Evolutionary conservation across 345 rosid genomes (phyloP).

Genomic region (Microthlaspi erraticum): DNA sequence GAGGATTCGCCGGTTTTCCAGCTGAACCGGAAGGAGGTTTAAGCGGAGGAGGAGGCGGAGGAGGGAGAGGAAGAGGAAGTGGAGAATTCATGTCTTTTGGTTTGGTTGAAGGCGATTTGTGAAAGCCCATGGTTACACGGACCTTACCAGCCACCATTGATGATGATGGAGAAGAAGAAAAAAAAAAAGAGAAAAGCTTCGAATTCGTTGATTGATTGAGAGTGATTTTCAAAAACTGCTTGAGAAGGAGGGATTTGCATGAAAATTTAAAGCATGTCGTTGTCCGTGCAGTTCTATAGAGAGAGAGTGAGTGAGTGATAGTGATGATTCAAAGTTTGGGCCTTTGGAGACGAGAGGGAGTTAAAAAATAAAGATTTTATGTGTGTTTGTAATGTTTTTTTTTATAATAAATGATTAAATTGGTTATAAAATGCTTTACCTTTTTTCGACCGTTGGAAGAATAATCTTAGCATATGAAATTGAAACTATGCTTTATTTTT

Average conservation of each 20-base stretch:
- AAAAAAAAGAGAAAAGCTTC: not conserved
- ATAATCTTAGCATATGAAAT: constrained; percentile 33
- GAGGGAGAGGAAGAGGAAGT: constrained; percentile 40
- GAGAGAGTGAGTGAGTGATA: constrained; percentile 44
- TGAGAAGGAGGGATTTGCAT: constrained; percentile 43
- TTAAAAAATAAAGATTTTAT: not conserved
- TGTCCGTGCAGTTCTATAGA: constrained; percentile 42
- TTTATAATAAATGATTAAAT: not conserved
- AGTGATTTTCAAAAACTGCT: not conserved
- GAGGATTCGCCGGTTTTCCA: constrained; percentile 20
- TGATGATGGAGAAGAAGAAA: not conserved
- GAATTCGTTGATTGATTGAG: not conserved
- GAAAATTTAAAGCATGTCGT: constrained; percentile 46
- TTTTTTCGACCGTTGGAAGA: constrained; percentile 48
- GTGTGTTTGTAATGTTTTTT: not conserved
- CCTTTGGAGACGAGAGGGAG: constrained; percentile 23
- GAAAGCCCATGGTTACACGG: constrained; percentile 82
- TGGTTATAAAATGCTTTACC: constrained; percentile 17
- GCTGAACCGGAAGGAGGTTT: constrained; percentile 40
- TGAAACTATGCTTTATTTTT: constrained; percentile 42
- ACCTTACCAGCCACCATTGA: constrained; percentile 93
- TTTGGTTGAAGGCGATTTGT: constrained; percentile 64
- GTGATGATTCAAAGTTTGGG: constrained; percentile 45
- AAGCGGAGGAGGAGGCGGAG: constrained; percentile 51
- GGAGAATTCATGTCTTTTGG: constrained; percentile 26